Percentiles rank a stretch among this genome's conserved stretches.
Evolutionary conservation across 257 asterid species (phyloP).

Genomic region (Solanum lignicaule): DNA sequence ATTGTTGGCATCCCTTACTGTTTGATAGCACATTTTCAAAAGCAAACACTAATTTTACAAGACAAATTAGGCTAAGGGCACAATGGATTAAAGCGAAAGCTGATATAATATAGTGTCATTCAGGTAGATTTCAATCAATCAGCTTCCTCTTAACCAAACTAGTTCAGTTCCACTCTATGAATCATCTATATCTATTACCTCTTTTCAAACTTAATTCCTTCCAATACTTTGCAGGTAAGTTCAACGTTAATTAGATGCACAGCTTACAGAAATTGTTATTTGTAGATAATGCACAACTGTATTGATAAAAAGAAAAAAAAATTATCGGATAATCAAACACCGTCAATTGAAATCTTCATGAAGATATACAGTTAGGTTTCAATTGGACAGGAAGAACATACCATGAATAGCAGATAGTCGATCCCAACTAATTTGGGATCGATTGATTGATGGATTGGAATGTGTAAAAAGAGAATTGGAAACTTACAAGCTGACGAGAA

Average conservation of each 20-base stretch:
- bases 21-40: neutral
- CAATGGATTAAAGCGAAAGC: neutral
- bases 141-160: neutral
- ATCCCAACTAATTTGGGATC: neutral
- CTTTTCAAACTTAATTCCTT: neutral
- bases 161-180: neutral
- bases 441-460: neutral
- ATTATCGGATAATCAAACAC: neutral
- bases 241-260: neutral
- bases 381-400: neutral
- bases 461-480: neutral
- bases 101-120: neutral
- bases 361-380: neutral
- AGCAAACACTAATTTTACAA: neutral
- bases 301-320: neutral
- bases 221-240: neutral
- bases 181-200: neutral
- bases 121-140: neutral
- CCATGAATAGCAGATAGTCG: neutral
- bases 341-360: neutral
- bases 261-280: neutral
- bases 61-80: neutral
- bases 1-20: neutral
- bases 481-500: conserved; percentile 61
- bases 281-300: neutral